phyloP scores from a whole-genome alignment of 2,329 filamentous ascomycete species.

The Hypoxylon sp. region DNA sequence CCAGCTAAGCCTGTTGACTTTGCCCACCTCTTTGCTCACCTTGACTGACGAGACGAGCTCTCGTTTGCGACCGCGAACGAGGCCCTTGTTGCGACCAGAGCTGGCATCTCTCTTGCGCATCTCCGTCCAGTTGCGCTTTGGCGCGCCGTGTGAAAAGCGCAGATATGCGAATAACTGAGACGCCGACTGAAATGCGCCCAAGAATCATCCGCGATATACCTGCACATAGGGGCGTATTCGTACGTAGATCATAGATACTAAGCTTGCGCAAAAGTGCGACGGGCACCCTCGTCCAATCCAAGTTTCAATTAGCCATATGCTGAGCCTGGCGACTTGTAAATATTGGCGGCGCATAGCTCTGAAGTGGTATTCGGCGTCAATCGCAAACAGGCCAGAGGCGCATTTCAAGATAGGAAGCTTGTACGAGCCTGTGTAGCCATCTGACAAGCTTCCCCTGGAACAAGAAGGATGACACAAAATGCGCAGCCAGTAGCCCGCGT shows the following conservation, averaged over 20 bases:
- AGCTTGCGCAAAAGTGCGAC: slow-evolving; percentile 30
- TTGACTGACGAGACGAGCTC: slow-evolving; percentile 43
- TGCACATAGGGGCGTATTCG: too few relatives aligned
- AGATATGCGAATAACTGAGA: slow-evolving; percentile 3
- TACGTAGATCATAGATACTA: slow-evolving; percentile 8
- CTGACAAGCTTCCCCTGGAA: slow-evolving; percentile 25
- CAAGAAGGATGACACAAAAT: slow-evolving; percentile 31
- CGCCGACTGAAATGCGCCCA: slow-evolving; percentile 25
- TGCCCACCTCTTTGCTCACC: slow-evolving; percentile 46
- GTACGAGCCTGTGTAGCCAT: slow-evolving; percentile 9
- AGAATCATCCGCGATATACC: not conserved
- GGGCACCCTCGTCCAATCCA: slow-evolving; percentile 12
- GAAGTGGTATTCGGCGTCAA: slow-evolving; percentile 34
- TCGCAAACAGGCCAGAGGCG: slow-evolving; percentile 29
- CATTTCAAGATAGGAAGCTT: slow-evolving; percentile 22
- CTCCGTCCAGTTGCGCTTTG: slow-evolving; percentile 14
- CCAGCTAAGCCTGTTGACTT: too few relatives aligned
- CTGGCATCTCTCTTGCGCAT: slow-evolving; percentile 33
- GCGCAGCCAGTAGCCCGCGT: slow-evolving; percentile 19
- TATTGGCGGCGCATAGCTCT: slow-evolving; percentile 31
- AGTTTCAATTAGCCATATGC: slow-evolving; percentile 24
- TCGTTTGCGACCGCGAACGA: slow-evolving; percentile 41
- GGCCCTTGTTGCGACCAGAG: slow-evolving; percentile 22
- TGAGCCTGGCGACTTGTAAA: slow-evolving; percentile 14
- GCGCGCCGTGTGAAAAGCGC: slow-evolving; percentile 14